phyloP scores from a whole-genome alignment of 2,329 filamentous ascomycete genomes.

The Coleophoma eucalyptorum region DNA sequence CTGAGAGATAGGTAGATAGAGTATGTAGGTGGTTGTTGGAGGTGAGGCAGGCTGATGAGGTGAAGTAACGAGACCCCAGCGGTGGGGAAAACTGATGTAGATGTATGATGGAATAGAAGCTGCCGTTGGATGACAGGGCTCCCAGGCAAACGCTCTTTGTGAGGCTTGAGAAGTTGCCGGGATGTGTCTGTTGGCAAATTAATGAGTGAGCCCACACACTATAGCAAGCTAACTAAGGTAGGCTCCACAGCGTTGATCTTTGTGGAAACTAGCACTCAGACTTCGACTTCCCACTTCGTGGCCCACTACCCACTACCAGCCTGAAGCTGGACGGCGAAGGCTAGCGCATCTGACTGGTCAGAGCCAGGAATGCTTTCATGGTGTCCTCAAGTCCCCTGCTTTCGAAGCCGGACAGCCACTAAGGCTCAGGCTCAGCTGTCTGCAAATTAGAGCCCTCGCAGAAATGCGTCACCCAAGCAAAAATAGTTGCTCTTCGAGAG shows the following conservation, averaged over 20 bases:
- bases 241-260: too few species aligned
- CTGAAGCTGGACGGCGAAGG: too few species aligned
- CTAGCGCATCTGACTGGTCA: too few species aligned
- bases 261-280: too few species aligned
- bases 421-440: neutral
- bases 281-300: too few species aligned
- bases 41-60: slow-evolving; percentile 4
- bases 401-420: neutral
- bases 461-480: slow-evolving; percentile 8
- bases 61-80: slow-evolving; percentile 8
- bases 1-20: neutral
- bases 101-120: slow-evolving; percentile 1
- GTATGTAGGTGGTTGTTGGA: slow-evolving; percentile 3
- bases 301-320: too few species aligned
- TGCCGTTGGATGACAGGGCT: neutral
- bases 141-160: neutral
- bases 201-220: too few species aligned
- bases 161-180: neutral
- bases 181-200: neutral
- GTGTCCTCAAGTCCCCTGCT: neutral
- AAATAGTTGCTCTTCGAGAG: slow-evolving; percentile 6
- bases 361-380: neutral
- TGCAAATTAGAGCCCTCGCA: neutral
- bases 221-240: too few species aligned
- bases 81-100: slow-evolving; percentile 5